phyloP scores from a whole-genome alignment of 345 rosid genomes.

The Eucalyptus leucophloia region DNA sequence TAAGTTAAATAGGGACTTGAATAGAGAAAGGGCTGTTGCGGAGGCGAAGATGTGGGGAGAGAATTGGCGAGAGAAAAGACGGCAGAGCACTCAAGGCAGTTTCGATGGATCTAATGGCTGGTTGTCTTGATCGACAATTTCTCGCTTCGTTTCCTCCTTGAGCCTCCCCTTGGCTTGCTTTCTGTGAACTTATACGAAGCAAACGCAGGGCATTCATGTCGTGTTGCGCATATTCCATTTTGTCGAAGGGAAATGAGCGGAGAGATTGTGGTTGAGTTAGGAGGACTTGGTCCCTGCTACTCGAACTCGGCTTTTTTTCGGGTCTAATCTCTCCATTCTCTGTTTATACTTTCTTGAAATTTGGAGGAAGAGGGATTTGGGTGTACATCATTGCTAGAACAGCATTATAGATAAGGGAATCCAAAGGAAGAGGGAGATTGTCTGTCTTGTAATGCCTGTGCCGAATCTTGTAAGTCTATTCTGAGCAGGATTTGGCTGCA shows the following conservation, averaged over 20 bases:
- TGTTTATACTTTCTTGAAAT: neutral
- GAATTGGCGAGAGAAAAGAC: conserved; percentile 72
- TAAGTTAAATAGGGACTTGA: conserved; percentile 47
- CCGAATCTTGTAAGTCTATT: neutral
- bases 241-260: neutral
- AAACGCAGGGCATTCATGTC: neutral
- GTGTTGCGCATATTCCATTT: neutral
- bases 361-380: neutral
- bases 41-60: conserved; percentile 98
- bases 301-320: neutral
- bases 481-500: neutral
- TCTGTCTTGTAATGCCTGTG: neutral
- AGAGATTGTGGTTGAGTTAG: neutral
- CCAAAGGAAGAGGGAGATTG: neutral
- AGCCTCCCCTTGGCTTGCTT: neutral
- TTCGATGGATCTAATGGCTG: conserved; percentile 20
- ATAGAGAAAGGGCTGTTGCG: conserved; percentile 75
- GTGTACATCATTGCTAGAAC: neutral
- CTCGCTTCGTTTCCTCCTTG: no score
- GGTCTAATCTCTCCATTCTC: neutral
- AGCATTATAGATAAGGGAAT: neutral
- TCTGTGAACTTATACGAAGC: neutral
- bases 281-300: neutral
- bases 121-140: neutral
- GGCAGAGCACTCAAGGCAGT: conserved; percentile 53